Conservation (phyloP, 192 early-diverging fungal genomes). For the Phlyctochytrium bullatum region DNA sequence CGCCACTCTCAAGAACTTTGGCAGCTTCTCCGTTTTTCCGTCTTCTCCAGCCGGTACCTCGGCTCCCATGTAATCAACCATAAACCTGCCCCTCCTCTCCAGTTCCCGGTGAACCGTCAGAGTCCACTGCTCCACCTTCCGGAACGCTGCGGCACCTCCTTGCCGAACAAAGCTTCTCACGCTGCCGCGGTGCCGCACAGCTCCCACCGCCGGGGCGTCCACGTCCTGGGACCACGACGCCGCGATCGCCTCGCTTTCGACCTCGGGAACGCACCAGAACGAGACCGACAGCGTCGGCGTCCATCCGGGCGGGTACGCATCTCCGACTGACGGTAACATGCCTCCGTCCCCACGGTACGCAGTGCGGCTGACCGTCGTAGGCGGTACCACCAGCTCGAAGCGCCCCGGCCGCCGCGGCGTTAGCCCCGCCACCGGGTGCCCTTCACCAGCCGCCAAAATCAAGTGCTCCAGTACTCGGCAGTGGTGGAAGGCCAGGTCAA, state of each 20-base stretch:
- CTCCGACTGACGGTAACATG: not conserved
- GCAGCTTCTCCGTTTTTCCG: constrained; percentile 18
- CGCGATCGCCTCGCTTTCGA: too few relatives aligned
- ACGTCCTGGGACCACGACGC: not conserved
- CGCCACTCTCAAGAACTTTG: constrained; percentile 70
- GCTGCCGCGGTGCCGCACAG: not conserved
- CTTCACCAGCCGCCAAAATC: not conserved
- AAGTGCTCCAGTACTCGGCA: constrained; percentile 27
- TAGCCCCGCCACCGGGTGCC: not conserved
- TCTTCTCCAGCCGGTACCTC: too few relatives aligned
- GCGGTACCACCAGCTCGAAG: constrained; percentile 14
- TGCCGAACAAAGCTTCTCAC: not conserved
- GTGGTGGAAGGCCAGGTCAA: constrained; percentile 57
- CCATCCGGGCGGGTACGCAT: too few relatives aligned
- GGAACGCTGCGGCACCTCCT: not conserved
- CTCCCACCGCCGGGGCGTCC: not conserved
- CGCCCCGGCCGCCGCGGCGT: not conserved
- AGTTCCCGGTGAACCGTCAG: constrained; percentile 46
- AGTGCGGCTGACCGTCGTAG: not conserved
- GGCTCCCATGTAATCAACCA: constrained; percentile 72
- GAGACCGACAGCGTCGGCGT: not conserved
- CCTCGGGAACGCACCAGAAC: constrained; percentile 18
- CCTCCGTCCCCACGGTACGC: not conserved
- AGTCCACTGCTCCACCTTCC: constrained; percentile 38
- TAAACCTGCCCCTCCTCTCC: constrained; percentile 47